Conservation (phyloP, 208 protist genomes). For the Naegleria lovaniensis region DNA sequence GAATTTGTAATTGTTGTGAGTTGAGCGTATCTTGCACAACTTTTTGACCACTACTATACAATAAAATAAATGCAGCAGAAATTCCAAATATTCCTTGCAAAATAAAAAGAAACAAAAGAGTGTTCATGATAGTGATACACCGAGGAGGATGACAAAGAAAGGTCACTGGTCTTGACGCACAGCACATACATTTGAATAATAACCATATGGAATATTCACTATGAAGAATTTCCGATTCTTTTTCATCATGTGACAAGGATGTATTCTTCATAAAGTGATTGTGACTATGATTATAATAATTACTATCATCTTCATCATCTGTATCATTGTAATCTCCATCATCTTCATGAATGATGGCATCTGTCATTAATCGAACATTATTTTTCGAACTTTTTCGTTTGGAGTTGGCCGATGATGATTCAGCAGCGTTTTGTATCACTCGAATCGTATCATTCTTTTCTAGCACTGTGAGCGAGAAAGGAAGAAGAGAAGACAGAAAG, state of each 20-base stretch:
- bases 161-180: background rate
- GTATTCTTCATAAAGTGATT: no score
- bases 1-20: background rate
- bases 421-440: no score
- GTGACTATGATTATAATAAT: no score
- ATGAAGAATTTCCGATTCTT: background rate
- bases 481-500: no score
- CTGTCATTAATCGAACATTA: background rate
- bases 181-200: background rate
- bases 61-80: background rate
- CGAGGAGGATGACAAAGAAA: background rate
- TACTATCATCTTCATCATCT: no score
- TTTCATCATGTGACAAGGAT: no score
- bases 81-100: background rate
- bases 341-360: background rate
- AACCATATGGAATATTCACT: background rate
- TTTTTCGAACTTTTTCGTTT: background rate
- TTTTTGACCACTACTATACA: background rate
- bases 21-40: background rate
- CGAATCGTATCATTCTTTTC: no score
- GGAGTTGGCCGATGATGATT: background rate
- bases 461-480: no score
- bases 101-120: background rate
- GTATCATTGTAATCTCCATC: background rate
- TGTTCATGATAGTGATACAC: background rate